Conservation (phyloP, 2,329 filamentous ascomycete species). For the Cadophora sp. region DNA sequence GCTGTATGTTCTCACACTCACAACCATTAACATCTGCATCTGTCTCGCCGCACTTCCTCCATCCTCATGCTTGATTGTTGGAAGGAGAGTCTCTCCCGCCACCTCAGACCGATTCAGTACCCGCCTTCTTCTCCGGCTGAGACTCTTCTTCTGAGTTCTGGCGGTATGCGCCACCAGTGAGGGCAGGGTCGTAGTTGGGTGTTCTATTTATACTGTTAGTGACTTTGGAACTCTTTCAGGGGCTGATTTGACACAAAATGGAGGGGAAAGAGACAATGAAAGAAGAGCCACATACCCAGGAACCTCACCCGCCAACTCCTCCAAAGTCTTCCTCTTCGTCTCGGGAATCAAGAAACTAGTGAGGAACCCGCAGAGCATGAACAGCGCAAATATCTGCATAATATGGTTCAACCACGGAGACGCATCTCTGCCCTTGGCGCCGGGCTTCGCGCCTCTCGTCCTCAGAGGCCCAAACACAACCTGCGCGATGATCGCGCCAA, state of each 20-base stretch:
- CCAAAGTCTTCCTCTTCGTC: slow-evolving; percentile 77
- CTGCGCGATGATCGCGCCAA: slow-evolving; percentile 47
- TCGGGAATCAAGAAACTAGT: slow-evolving; percentile 77
- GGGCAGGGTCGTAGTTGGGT: slow-evolving; percentile 22
- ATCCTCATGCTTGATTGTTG: no score
- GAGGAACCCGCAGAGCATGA: slow-evolving; percentile 77
- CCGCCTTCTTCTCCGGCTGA: slow-evolving; percentile 1
- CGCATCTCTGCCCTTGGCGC: slow-evolving; percentile 34
- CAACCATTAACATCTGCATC: no score
- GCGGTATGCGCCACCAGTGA: slow-evolving; percentile 6
- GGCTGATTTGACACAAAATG: no score
- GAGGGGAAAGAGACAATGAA: not conserved
- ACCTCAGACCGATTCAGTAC: not conserved
- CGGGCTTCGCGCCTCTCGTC: slow-evolving; percentile 43
- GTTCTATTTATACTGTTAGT: not conserved
- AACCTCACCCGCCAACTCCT: slow-evolving; percentile 72
- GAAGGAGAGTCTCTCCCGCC: no score
- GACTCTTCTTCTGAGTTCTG: slow-evolving; percentile 9
- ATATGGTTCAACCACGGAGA: slow-evolving; percentile 72
- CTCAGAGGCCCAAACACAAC: slow-evolving; percentile 63
- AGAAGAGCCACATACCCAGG: slow-evolving; percentile 51
- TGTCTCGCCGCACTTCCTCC: no score
- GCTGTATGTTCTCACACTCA: no score
- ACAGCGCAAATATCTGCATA: slow-evolving; percentile 79
- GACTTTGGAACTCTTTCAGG: no score